A percentile compares a stretch with the other conserved stretches of the same genome.
phyloP scores from a whole-genome alignment of 352 stramenopile genomes.

The Globisporangium iwayamae region DNA sequence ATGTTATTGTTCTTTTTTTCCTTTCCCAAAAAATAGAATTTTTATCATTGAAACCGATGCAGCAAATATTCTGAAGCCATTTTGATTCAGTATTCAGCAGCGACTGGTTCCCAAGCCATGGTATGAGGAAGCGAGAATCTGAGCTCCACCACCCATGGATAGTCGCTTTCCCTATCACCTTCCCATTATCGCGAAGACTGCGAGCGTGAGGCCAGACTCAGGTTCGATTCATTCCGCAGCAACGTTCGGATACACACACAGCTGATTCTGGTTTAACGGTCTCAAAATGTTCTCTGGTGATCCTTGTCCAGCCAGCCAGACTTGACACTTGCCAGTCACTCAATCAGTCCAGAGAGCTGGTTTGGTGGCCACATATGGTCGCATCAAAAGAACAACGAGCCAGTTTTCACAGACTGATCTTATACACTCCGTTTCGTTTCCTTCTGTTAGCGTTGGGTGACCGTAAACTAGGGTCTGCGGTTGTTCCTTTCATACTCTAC shows the following conservation, averaged over 20 bases:
- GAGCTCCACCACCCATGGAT: neutral
- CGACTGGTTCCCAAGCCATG: neutral
- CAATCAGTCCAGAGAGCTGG: neutral
- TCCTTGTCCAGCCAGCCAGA: neutral
- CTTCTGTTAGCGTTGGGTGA: neutral
- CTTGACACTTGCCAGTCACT: neutral
- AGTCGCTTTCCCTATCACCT: neutral
- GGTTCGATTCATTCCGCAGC: neutral
- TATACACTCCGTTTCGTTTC: neutral
- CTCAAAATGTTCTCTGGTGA: neutral
- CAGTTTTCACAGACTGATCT: neutral
- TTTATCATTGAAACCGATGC: neutral
- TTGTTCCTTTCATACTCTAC: neutral
- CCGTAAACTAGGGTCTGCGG: no score
- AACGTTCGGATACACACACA: neutral
- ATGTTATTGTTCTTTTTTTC: slow-evolving; percentile 1
- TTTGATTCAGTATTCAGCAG: neutral
- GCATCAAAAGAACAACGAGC: neutral
- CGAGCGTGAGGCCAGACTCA: neutral
- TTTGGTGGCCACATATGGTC: no score
- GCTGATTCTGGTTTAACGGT: no score
- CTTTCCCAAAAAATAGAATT: neutral
- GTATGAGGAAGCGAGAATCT: neutral
- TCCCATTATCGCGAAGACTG: no score
- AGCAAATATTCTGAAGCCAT: neutral